Percentiles rank a stretch among this genome's conserved stretches.
These are phyloP conservation scores for Lactifluus hygrophoroides DNA, from an alignment of 768 basidiomycete species.

Conservation along the genomic window DNA sequence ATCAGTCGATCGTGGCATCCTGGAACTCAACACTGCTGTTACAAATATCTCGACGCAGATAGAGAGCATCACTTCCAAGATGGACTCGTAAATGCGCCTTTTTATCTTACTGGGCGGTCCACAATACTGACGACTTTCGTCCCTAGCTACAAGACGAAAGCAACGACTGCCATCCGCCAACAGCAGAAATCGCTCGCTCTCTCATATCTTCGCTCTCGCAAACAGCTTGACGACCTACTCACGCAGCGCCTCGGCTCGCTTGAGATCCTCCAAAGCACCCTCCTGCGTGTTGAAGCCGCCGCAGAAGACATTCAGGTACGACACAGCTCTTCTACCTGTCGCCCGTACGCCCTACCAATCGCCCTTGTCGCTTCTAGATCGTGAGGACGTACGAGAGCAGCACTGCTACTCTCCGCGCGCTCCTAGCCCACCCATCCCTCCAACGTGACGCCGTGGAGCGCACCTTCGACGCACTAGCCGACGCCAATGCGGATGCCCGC, in stretches of 20 bases:
- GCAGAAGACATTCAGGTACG: constrained; percentile 78
- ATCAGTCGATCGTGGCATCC: constrained; percentile 71
- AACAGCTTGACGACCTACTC: constrained; percentile 70
- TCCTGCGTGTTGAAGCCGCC: constrained; percentile 81
- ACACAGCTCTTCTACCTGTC: background rate
- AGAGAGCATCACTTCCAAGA: constrained; percentile 55
- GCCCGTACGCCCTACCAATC: background rate
- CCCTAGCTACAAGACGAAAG: constrained; percentile 57
- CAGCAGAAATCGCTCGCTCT: constrained; percentile 70
- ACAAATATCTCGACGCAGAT: constrained; percentile 61
- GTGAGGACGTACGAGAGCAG: constrained; percentile 82
- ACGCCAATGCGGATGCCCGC: constrained; percentile 70
- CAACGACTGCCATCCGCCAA: constrained; percentile 52
- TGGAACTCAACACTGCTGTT: constrained; percentile 72
- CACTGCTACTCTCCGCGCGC: constrained; percentile 61
- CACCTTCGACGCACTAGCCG: constrained; percentile 82
- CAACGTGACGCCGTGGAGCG: constrained; percentile 71
- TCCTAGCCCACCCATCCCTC: constrained; percentile 75
- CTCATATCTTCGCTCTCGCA: constrained; percentile 70
- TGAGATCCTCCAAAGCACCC: constrained; percentile 63
- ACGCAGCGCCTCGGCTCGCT: constrained; percentile 66
- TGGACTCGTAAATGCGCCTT: constrained; percentile 50
- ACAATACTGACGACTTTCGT: background rate
- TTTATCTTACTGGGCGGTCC: background rate
- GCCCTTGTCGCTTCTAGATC: constrained; percentile 42